These are phyloP conservation scores for Cubamyces sp. DNA, from an alignment of 768 basidiomycete genomes.

Conservation along the genomic window DNA sequence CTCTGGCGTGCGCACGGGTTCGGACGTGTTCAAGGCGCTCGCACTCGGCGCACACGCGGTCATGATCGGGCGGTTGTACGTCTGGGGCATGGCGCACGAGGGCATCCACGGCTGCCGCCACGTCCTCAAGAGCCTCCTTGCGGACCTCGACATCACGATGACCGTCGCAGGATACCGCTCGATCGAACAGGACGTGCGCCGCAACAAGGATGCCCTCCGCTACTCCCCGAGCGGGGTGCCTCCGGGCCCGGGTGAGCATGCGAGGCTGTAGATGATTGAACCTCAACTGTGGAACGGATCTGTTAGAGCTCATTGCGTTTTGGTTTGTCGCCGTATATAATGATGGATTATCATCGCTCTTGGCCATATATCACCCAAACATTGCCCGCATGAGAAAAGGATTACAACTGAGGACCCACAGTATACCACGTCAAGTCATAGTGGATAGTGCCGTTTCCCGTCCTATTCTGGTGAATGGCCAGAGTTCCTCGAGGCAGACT, in stretches of 20 bases:
- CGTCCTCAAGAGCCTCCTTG: conserved; percentile 55
- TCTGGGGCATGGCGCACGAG: conserved; percentile 58
- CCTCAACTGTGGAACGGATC: too few relatives aligned
- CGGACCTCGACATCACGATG: conserved; percentile 50
- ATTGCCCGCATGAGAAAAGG: not conserved
- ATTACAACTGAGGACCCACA: not conserved
- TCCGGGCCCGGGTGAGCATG: conserved; percentile 37
- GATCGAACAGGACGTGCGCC: conserved; percentile 38
- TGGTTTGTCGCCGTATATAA: not conserved
- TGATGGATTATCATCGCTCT: not conserved
- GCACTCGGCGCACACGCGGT: conserved; percentile 59
- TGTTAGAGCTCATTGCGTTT: not conserved
- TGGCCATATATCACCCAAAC: not conserved
- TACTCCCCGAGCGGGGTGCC: conserved; percentile 40
- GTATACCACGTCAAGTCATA: not conserved
- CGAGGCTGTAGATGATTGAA: conserved; percentile 33
- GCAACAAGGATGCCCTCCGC: conserved; percentile 39
- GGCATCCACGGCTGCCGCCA: conserved; percentile 56
- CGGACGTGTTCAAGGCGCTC: conserved; percentile 61
- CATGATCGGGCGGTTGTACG: conserved; percentile 50
- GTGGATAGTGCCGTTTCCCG: not conserved
- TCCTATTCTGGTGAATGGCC: not conserved
- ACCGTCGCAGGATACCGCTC: conserved; percentile 46
- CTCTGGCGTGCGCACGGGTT: conserved; percentile 54
- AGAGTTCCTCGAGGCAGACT: not conserved